Base-by-base conservation (phyloP, 768 basidiomycete genomes). In the Leccinum aurantiacum region DNA sequence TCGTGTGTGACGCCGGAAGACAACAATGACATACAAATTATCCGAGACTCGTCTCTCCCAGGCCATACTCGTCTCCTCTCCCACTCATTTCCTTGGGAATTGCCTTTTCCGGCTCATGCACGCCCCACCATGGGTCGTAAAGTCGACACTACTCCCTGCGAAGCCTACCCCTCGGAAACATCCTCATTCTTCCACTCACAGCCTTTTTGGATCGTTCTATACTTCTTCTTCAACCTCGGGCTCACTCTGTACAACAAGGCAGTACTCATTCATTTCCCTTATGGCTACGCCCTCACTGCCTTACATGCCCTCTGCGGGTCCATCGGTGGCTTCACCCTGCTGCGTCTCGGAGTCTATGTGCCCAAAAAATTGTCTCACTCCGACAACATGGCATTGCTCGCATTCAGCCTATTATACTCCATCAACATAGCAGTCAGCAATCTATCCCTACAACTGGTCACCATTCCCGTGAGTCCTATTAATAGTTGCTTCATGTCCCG, bases 401-500 rank as follows among this genome's bases (percentile, higher is more conserved):
- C 86, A 2, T 99, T 98, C 77, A 96, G 94, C 65, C 77, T 88
- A 19, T 80, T 99, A 2, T 99, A 97, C 73, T 91, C 95, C 5
- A 76, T 96, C 71, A 99, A 99, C 70, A 96, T 98, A 65, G 88
- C 90, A 46, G 89, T 98, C 52, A 95, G 93, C 77, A 99, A 99
- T 73, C 78, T 94, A 31, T 95, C 92, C 6, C 80, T 96, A 24
- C 82, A 90, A 63, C 78, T 96, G 19, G 95, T 98, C 38, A 95
- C 95, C 6, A 84, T 96, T 17, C 93, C 95, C 6, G 92, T 94
- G 61, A 67, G 91, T 84, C 14, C 6, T 6, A 5, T 29, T 31
- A 11, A 27, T n/a, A 3, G 27, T 46, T 22, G 0, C 19, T 50
- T 19, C 11, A 13, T 56, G 4, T 33, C n/a, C 25, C 6, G 9